phyloP scores from a whole-genome alignment of 345 rosid species.

The Bruguiera parviflora region DNA sequence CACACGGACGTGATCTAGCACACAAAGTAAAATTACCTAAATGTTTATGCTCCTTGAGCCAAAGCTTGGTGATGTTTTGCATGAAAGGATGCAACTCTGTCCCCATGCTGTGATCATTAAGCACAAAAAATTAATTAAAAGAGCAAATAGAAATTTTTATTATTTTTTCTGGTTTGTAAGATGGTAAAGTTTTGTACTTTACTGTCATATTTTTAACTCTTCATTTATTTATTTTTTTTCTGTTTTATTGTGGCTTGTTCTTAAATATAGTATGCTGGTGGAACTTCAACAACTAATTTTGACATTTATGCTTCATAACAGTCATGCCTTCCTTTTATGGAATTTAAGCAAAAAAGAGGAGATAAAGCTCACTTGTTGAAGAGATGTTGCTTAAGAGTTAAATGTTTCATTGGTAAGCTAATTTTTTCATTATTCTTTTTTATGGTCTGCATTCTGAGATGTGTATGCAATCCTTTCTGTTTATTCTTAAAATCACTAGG shows the following conservation, averaged over 20 bases:
- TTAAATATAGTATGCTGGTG: background rate
- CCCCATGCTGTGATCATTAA: too few species aligned
- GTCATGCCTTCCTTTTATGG: conserved; percentile 68
- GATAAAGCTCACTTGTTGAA: conserved; percentile 46
- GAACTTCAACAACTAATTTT: background rate
- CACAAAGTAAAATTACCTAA: too few species aligned
- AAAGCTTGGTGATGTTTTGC: too few species aligned
- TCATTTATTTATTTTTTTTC: too few species aligned
- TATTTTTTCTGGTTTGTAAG: too few species aligned
- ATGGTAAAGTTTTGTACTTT: too few species aligned
- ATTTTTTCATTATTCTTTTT: background rate
- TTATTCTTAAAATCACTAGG: background rate
- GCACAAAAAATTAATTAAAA: too few species aligned
- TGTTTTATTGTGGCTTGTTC: background rate
- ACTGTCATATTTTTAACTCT: too few species aligned
- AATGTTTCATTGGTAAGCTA: conserved; percentile 62
- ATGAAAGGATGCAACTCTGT: too few species aligned
- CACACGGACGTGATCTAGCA: too few species aligned
- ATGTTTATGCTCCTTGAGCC: too few species aligned
- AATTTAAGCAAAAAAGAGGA: conserved; percentile 45
- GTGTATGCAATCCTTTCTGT: background rate
- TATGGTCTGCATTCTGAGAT: background rate
- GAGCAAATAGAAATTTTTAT: too few species aligned
- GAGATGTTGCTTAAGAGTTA: conserved; percentile 61
- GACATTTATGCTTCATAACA: conserved; percentile 17